Evolutionary conservation across 2,329 filamentous ascomycete species (phyloP).

Genomic region (Colletotrichum falcatum): DNA sequence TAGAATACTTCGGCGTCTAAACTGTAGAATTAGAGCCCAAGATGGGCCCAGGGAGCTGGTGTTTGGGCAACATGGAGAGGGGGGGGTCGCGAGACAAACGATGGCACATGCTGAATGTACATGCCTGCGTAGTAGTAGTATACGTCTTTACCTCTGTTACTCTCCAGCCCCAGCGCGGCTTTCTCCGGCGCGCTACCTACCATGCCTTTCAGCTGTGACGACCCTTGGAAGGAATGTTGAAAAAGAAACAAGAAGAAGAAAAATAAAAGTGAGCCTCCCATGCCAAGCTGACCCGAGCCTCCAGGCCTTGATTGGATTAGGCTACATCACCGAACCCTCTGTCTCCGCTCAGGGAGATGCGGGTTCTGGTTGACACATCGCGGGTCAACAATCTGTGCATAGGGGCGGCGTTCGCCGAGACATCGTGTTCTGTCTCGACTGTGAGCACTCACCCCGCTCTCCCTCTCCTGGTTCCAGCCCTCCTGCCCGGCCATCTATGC

Average conservation of each 20-base stretch:
- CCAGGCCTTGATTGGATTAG: slow-evolving; percentile 6
- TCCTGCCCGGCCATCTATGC: background rate
- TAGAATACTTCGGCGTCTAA: background rate
- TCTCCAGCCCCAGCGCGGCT: background rate
- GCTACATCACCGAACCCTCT: slow-evolving; percentile 13
- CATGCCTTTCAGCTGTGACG: background rate
- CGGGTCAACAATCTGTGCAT: slow-evolving; percentile 21
- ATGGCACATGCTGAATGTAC: background rate
- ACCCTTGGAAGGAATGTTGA: background rate
- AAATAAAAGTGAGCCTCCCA: background rate
- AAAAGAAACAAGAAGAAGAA: background rate
- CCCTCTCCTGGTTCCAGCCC: background rate
- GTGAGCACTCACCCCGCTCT: background rate
- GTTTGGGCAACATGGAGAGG: background rate
- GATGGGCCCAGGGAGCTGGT: background rate
- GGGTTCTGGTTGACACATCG: background rate
- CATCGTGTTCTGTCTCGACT: slow-evolving; percentile 1
- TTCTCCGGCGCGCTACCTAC: background rate
- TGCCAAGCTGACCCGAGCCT: slow-evolving; percentile 4
- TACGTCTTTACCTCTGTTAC: too few species aligned
- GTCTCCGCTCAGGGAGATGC: slow-evolving; percentile 11
- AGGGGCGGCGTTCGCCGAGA: slow-evolving; percentile 7
- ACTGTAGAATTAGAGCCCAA: background rate
- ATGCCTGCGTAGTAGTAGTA: too few species aligned
- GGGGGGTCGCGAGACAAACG: background rate